These are phyloP conservation scores for Exophiala dermatitidis DNA, from an alignment of 2,329 filamentous ascomycete species.

Conservation along the genomic window DNA sequence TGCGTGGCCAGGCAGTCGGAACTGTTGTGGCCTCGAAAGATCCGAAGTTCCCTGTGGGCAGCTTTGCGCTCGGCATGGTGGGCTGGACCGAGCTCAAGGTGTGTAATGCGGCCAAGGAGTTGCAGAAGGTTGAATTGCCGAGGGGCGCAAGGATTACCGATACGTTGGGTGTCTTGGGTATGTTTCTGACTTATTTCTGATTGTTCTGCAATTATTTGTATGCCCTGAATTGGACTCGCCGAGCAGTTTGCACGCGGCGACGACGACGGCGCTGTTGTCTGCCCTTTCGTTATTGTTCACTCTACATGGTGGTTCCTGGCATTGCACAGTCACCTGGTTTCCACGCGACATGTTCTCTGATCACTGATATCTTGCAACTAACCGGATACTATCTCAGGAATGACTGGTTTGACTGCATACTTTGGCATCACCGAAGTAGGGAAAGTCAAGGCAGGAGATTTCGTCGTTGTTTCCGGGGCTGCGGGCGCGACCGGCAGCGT, in stretches of 20 bases:
- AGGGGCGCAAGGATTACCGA: conserved; percentile 49
- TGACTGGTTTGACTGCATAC: conserved; percentile 68
- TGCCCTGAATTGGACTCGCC: not conserved
- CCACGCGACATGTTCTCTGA: no score
- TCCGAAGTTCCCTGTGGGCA: conserved; percentile 49
- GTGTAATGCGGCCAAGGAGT: conserved; percentile 43
- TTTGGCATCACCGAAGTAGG: conserved; percentile 65
- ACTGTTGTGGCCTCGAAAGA: conserved; percentile 57
- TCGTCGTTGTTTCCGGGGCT: conserved; percentile 69
- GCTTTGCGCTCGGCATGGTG: conserved; percentile 47
- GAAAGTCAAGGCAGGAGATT: conserved; percentile 60
- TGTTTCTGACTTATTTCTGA: not conserved
- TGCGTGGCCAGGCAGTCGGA: conserved; percentile 58
- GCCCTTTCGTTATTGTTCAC: no score
- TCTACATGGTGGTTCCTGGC: no score
- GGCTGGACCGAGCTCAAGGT: conserved; percentile 65
- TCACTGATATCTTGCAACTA: no score
- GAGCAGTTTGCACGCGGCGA: not conserved
- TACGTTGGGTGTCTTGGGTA: conserved; percentile 49
- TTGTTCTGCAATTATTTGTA: not conserved
- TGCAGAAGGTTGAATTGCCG: conserved; percentile 41
- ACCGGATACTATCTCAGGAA: conserved; percentile 37
- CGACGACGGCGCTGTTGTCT: no score
- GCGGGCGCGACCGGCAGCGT: conserved; percentile 72
- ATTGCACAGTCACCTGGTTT: no score